Percentiles rank a stretch among this genome's conserved stretches.
phyloP scores from a whole-genome alignment of 495 filamentous ascomycete genomes.

The Letharia columbiana region DNA sequence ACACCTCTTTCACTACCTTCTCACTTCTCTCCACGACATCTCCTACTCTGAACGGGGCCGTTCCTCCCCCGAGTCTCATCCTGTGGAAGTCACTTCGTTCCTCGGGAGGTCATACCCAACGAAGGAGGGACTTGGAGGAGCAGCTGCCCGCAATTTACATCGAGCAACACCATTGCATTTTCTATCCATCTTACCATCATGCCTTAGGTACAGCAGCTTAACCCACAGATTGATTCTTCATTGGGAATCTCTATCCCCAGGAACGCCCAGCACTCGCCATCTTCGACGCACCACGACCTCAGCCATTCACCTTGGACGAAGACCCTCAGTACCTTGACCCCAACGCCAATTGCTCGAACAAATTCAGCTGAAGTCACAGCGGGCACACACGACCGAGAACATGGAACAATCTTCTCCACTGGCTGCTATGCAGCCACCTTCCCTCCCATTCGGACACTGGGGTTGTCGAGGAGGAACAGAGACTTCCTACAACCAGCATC shows the following conservation, averaged over 20 bases:
- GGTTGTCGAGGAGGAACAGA: conserved; percentile 45
- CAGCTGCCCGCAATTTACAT: background rate
- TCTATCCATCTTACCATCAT: conserved; percentile 14
- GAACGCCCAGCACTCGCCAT: background rate
- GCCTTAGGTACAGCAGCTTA: conserved; percentile 13
- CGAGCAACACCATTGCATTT: background rate
- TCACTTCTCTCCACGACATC: conserved; percentile 19
- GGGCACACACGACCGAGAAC: conserved; percentile 7
- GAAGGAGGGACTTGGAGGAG: conserved; percentile 2
- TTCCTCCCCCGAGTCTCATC: conserved; percentile 16
- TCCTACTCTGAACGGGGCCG: conserved; percentile 20
- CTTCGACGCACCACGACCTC: background rate
- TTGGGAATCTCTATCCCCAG: conserved; percentile 11
- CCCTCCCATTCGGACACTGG: conserved; percentile 49
- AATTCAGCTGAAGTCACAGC: background rate
- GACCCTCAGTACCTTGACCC: background rate
- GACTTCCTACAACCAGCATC: conserved; percentile 43
- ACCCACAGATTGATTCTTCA: conserved; percentile 2
- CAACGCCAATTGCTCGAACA: conserved; percentile 4
- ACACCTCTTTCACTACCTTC: conserved; percentile 20
- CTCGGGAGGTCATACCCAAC: conserved; percentile 8
- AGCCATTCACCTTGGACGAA: background rate
- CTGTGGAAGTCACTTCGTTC: background rate
- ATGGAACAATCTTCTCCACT: conserved; percentile 95
- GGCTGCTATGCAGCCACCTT: conserved; percentile 83